Evolutionary conservation across 2,329 filamentous ascomycete genomes (phyloP).

Genomic region (Paramyrothecium roridum): DNA sequence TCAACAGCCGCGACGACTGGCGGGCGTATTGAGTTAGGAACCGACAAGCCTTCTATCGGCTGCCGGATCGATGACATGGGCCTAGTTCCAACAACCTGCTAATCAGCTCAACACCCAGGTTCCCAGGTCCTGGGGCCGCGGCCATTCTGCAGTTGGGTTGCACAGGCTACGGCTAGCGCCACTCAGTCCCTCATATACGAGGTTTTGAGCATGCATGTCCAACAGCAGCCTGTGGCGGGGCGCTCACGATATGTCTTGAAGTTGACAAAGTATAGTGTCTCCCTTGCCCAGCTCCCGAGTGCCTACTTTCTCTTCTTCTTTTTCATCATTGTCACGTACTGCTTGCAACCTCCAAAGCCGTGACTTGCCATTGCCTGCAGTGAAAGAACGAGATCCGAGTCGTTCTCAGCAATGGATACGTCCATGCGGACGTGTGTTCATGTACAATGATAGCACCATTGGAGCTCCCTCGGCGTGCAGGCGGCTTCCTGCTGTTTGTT

Average conservation of each 20-base stretch:
- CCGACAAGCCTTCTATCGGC: neutral
- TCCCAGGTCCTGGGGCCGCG: neutral
- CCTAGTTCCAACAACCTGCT: neutral
- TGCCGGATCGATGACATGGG: too few species aligned
- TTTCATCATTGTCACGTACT: too few species aligned
- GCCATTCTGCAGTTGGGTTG: neutral
- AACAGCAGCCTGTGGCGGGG: neutral
- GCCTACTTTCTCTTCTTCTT: too few species aligned
- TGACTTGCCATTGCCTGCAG: neutral
- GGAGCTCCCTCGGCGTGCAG: conserved; percentile 11
- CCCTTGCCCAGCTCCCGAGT: too few species aligned
- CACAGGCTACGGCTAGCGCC: neutral
- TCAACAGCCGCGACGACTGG: too few species aligned
- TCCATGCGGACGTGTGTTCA: conserved; percentile 12
- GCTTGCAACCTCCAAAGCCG: too few species aligned
- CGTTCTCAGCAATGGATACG: conserved; percentile 10
- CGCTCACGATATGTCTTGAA: neutral
- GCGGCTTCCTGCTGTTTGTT: conserved; percentile 13
- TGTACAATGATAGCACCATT: conserved; percentile 19
- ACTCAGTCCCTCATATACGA: neutral
- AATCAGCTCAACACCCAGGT: neutral
- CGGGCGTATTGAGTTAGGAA: neutral
- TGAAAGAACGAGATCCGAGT: neutral
- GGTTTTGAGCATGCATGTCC: neutral
- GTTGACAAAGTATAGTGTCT: too few species aligned